Evolutionary conservation across 202 grass and related monocot genomes (phyloP).

Genomic region (Setaria viridis): DNA sequence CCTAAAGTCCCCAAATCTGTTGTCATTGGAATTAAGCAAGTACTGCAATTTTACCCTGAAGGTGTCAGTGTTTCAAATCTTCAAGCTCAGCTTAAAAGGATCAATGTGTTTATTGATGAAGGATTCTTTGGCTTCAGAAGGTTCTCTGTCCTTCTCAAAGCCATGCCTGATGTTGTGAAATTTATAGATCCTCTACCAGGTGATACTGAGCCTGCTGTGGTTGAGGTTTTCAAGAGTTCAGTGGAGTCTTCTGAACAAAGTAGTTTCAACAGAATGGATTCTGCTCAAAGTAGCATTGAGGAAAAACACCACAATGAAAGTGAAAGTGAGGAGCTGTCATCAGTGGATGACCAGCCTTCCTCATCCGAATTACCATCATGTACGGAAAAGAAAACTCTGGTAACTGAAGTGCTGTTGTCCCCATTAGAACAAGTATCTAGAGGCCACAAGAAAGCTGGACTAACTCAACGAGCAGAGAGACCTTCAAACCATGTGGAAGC

Average conservation of each 20-base stretch:
- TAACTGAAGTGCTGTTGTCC: slow-evolving; percentile 4
- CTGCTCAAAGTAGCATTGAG: slow-evolving; percentile 36
- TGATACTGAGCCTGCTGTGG: slow-evolving; percentile 44
- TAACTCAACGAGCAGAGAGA: slow-evolving; percentile 8
- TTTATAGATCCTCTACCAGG: slow-evolving; percentile 42
- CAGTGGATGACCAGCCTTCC: slow-evolving; percentile 36
- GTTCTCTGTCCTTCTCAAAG: slow-evolving; percentile 60
- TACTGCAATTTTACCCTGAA: slow-evolving; percentile 58
- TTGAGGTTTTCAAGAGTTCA: slow-evolving; percentile 40
- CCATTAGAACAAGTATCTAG: slow-evolving; percentile 29
- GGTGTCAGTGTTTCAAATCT: slow-evolving; percentile 57
- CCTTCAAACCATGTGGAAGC: slow-evolving; percentile 23
- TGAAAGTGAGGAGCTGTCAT: slow-evolving; percentile 41
- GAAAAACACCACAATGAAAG: slow-evolving; percentile 21
- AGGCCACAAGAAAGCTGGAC: slow-evolving; percentile 15
- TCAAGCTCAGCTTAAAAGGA: slow-evolving; percentile 44
- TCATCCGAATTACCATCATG: slow-evolving; percentile 19
- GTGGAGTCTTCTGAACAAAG: slow-evolving; percentile 34
- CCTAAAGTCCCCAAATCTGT: slow-evolving; percentile 49
- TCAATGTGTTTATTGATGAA: slow-evolving; percentile 49
- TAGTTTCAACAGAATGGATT: slow-evolving; percentile 15
- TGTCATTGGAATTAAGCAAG: slow-evolving; percentile 47
- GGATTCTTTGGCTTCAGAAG: slow-evolving; percentile 55
- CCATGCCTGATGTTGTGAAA: slow-evolving; percentile 61
- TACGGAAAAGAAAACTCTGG: slow-evolving; percentile 9